Conservation (phyloP, 2,329 filamentous ascomycete genomes). For the Claviceps citrina region DNA sequence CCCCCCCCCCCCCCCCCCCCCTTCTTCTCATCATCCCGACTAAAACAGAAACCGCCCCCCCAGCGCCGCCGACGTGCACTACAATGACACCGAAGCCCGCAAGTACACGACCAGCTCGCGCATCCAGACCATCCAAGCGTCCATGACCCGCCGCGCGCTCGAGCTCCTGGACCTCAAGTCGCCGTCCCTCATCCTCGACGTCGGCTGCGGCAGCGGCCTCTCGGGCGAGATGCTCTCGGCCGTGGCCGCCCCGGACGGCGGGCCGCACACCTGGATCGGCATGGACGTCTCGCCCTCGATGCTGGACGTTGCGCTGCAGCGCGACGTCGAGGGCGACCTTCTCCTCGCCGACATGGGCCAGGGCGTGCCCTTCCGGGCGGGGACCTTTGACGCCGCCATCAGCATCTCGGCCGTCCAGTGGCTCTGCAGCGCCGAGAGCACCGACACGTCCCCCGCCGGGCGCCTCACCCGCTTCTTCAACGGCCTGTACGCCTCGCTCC, state of each 20-base stretch:
- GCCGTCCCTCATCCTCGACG: slow-evolving; percentile 80
- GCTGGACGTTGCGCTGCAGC: slow-evolving; percentile 84
- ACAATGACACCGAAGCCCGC: slow-evolving; percentile 85
- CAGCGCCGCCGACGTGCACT: slow-evolving; percentile 91
- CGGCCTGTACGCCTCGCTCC: slow-evolving; percentile 70
- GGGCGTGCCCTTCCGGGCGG: slow-evolving; percentile 82
- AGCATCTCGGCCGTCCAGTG: slow-evolving; percentile 95
- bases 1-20: no score
- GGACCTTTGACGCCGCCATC: slow-evolving; percentile 87
- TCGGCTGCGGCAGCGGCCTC: slow-evolving; percentile 91
- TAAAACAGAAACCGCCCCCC: no score
- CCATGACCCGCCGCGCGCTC: slow-evolving; percentile 87
- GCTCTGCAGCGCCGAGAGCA: slow-evolving; percentile 90
- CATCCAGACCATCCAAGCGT: slow-evolving; percentile 86
- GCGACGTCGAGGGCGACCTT: slow-evolving; percentile 87
- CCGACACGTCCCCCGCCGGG: slow-evolving; percentile 65
- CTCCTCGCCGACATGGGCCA: slow-evolving; percentile 90
- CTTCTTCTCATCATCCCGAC: no score
- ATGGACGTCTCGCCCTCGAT: slow-evolving; percentile 94
- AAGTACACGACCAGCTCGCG: slow-evolving; percentile 96
- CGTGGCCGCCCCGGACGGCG: slow-evolving; percentile 52
- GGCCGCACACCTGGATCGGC: slow-evolving; percentile 89
- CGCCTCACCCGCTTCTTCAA: slow-evolving; percentile 80
- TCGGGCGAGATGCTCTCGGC: slow-evolving; percentile 83
- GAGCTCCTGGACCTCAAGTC: slow-evolving; percentile 68